Conservation (phyloP, 352 stramenopile genomes). For the Phytophthora syringae region DNA sequence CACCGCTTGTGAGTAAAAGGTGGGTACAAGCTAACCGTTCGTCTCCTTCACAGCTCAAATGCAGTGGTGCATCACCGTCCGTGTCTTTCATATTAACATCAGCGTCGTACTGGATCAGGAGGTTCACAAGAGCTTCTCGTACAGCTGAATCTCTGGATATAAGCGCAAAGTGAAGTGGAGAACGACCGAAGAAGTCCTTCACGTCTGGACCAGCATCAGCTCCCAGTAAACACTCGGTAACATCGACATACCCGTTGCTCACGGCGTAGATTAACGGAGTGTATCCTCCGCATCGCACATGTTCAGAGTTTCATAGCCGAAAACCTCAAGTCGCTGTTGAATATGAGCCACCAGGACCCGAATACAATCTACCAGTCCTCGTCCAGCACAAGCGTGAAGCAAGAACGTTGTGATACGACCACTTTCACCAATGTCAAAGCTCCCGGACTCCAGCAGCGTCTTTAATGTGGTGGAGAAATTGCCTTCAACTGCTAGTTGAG, state of each 20-base stretch:
- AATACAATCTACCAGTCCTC: constrained; percentile 63
- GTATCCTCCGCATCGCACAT: constrained; percentile 71
- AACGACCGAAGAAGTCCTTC: constrained; percentile 71
- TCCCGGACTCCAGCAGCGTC: constrained; percentile 55
- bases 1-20: constrained; percentile 67
- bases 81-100: constrained; percentile 78
- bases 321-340: constrained; percentile 34
- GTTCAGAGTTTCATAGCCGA: constrained; percentile 49
- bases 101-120: constrained; percentile 72
- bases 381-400: constrained; percentile 67
- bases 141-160: constrained; percentile 19
- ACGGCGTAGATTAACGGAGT: constrained; percentile 85
- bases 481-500: constrained; percentile 63
- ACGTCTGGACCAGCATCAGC: constrained; percentile 58
- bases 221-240: constrained; percentile 65
- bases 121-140: constrained; percentile 46
- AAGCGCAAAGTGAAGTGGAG: constrained; percentile 75
- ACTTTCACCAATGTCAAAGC: constrained; percentile 51
- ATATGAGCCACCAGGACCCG: constrained; percentile 60
- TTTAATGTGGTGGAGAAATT: constrained; percentile 59
- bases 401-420: constrained; percentile 52
- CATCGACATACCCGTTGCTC: constrained; percentile 54
- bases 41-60: constrained; percentile 66
- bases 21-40: constrained; percentile 53
- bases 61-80: constrained; percentile 71